phyloP scores from a whole-genome alignment of 345 rosid genomes.

The Cochlearia excelsa region DNA sequence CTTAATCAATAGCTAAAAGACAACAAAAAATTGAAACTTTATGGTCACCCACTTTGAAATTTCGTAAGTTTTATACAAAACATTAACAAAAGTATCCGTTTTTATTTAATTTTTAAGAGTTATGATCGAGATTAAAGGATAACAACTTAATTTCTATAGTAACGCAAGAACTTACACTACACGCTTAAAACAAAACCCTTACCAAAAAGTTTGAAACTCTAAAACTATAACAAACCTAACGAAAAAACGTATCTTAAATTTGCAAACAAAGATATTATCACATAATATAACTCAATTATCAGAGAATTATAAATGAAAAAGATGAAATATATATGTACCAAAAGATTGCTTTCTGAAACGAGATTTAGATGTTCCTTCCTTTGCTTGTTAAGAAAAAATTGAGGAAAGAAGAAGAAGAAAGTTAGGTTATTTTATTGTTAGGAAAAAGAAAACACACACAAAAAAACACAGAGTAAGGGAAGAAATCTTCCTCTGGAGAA shows the following conservation, averaged over 20 bases:
- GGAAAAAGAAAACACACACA: slow-evolving; percentile 20
- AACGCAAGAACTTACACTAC: slow-evolving; percentile 6
- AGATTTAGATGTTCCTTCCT: not conserved
- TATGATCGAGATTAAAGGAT: slow-evolving; percentile 10
- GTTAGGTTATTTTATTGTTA: slow-evolving; percentile 18
- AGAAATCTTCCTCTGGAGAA: slow-evolving; percentile 24
- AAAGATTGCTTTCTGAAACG: slow-evolving; percentile 3
- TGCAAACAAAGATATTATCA: slow-evolving; percentile 10
- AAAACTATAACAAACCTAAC: slow-evolving; percentile 7
- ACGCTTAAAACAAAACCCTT: slow-evolving; percentile 8
- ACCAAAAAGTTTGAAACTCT: slow-evolving; percentile 9
- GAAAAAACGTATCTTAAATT: slow-evolving; percentile 12
- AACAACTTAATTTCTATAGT: slow-evolving; percentile 19
- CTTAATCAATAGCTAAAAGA: slow-evolving; percentile 15
- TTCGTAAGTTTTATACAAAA: not conserved
- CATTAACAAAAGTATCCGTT: too few species aligned
- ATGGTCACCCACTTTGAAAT: slow-evolving; percentile 9
- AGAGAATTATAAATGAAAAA: slow-evolving; percentile 5
- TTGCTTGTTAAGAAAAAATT: not conserved
- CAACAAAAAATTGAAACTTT: slow-evolving; percentile 18
- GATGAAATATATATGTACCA: not conserved
- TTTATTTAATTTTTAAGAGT: not conserved
- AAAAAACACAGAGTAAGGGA: slow-evolving; percentile 5
- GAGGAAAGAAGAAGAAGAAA: slow-evolving; percentile 33
- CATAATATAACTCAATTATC: not conserved